Percentiles rank a stretch among this genome's conserved stretches.
phyloP scores from a whole-genome alignment of 768 basidiomycete species.

The Calocybe cyanea region DNA sequence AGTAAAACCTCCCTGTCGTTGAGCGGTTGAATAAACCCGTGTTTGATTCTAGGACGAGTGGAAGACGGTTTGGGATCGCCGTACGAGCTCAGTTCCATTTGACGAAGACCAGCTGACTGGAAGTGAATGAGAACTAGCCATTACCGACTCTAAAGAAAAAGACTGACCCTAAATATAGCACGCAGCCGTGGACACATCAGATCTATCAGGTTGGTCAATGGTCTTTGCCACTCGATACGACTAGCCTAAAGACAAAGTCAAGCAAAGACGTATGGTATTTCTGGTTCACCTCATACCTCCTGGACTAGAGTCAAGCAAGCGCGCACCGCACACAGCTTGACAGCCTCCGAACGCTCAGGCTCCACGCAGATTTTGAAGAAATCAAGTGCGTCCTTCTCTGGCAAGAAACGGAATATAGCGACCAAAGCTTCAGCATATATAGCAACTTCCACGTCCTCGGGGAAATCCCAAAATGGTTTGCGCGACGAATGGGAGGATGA shows the following conservation, averaged over 20 bases:
- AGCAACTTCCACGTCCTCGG: slow-evolving; percentile 72
- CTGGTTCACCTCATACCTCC: slow-evolving; percentile 43
- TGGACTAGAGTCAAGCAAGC: slow-evolving; percentile 65
- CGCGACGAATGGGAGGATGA: slow-evolving; percentile 33
- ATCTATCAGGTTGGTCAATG: slow-evolving; percentile 44
- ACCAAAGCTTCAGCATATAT: slow-evolving; percentile 74
- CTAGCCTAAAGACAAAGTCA: slow-evolving; percentile 28
- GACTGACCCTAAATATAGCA: slow-evolving; percentile 52
- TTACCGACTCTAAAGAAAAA: background rate
- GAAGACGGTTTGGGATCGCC: slow-evolving; percentile 52
- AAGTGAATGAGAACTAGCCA: background rate
- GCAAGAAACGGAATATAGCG: slow-evolving; percentile 66
- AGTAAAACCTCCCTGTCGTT: slow-evolving; percentile 68
- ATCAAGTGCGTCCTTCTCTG: slow-evolving; percentile 54
- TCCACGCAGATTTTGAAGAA: slow-evolving; percentile 66
- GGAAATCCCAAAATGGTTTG: slow-evolving; percentile 68
- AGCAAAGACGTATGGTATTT: background rate
- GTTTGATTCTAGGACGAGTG: slow-evolving; percentile 58
- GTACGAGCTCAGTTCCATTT: slow-evolving; percentile 57
- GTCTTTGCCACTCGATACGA: slow-evolving; percentile 53
- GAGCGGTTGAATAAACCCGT: slow-evolving; percentile 50
- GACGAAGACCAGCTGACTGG: slow-evolving; percentile 48
- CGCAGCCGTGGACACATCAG: slow-evolving; percentile 46
- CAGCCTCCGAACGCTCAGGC: slow-evolving; percentile 74
- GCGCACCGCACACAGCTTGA: slow-evolving; percentile 74